These are phyloP conservation scores for Ampelocalamus luodianensis DNA, from an alignment of 176 grass and related monocot genomes.

Conservation along the genomic window DNA sequence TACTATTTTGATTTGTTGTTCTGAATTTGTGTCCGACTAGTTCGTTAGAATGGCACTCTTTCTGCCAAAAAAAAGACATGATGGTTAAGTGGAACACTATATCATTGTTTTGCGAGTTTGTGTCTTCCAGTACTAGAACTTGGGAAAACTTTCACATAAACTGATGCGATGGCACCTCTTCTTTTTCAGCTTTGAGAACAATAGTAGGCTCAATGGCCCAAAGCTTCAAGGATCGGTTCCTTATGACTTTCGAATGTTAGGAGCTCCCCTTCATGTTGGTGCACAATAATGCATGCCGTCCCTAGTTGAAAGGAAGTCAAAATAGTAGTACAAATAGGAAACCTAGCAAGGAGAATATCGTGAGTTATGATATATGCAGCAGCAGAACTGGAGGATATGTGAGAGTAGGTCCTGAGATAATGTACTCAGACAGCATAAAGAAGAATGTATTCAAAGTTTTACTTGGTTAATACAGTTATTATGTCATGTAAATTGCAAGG, in stretches of 20 bases:
- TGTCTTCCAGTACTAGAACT: not conserved
- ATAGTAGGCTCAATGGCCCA: conserved; percentile 91
- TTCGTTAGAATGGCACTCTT: not conserved
- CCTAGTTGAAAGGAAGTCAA: conserved; percentile 2
- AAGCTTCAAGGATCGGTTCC: conserved; percentile 84
- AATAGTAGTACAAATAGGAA: too few relatives aligned
- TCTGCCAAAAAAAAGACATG: not conserved
- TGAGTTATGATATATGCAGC: conserved; percentile 12
- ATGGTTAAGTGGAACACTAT: not conserved
- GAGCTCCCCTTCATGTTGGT: not conserved
- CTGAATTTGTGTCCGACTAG: not conserved
- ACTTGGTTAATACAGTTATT: not conserved
- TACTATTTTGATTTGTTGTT: too few relatives aligned
- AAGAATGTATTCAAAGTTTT: conserved; percentile 21
- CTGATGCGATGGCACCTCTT: not conserved
- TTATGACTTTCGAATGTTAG: conserved; percentile 92
- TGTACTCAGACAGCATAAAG: conserved; percentile 29
- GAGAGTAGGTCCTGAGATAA: not conserved
- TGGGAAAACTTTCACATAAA: not conserved
- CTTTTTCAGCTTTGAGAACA: conserved; percentile 85
- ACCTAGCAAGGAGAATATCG: conserved; percentile 5
- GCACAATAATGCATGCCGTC: not conserved
- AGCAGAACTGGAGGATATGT: not conserved
- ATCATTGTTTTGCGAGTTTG: not conserved
- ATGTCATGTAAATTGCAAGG: not conserved